A percentile compares a stretch with the other conserved stretches of the same genome.
Conservation (phyloP, 805 yeast genomes). For the Tetrapisispora arboricola region DNA sequence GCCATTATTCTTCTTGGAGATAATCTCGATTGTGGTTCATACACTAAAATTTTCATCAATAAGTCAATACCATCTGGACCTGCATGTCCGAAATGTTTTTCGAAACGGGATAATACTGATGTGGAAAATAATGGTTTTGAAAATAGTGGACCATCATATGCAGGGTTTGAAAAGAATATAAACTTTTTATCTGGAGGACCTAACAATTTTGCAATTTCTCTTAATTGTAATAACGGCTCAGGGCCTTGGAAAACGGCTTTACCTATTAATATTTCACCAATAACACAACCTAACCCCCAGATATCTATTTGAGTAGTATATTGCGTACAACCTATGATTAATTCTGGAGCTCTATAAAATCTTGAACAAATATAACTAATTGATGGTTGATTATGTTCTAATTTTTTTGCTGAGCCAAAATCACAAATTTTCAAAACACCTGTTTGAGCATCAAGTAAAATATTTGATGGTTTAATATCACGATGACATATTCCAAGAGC, state of each 20-base stretch:
- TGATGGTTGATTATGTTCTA: conserved; percentile 73
- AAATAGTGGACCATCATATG: conserved; percentile 65
- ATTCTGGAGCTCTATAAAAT: conserved; percentile 76
- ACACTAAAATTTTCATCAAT: conserved; percentile 69
- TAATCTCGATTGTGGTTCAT: conserved; percentile 79
- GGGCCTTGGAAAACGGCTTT: conserved; percentile 94
- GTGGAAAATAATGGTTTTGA: conserved; percentile 54
- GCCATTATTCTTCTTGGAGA: conserved; percentile 74
- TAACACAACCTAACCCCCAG: conserved; percentile 96
- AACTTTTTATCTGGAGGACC: conserved; percentile 80
- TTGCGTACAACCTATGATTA: conserved; percentile 79
- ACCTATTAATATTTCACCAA: conserved; percentile 89
- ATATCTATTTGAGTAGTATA: conserved; percentile 89
- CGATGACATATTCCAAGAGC: conserved; percentile 74
- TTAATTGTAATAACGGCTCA: conserved; percentile 76
- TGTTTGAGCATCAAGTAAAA: conserved; percentile 60
- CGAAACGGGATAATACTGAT: conserved; percentile 44
- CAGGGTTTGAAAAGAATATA: conserved; percentile 63
- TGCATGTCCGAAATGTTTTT: conserved; percentile 63
- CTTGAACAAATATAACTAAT: conserved; percentile 94
- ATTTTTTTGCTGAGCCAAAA: conserved; percentile 74
- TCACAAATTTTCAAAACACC: conserved; percentile 70
- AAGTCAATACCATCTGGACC: conserved; percentile 82
- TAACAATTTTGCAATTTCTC: conserved; percentile 79
- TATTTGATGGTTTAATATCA: conserved; percentile 77